These are phyloP conservation scores for Pichia gijzeniarum DNA, from an alignment of 805 yeast species.

Conservation along the genomic window DNA sequence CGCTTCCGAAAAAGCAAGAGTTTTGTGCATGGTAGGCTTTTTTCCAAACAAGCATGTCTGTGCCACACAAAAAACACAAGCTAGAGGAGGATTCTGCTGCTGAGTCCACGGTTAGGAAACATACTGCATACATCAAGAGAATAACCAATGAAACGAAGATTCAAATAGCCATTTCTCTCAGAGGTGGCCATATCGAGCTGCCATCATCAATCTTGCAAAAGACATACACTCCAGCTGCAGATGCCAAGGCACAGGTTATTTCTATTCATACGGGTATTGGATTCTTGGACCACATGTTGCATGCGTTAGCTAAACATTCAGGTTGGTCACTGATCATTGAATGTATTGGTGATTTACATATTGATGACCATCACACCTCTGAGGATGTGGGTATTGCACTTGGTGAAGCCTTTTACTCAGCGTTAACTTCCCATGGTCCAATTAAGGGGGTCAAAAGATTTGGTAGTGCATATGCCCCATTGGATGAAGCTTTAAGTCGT, in stretches of 20 bases:
- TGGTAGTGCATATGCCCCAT: constrained; percentile 90
- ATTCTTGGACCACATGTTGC: constrained; percentile 94
- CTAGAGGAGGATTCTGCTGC: constrained; percentile 10
- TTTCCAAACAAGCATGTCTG: constrained; percentile 1
- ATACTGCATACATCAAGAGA: constrained; percentile 49
- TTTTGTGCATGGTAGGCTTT: too few species aligned
- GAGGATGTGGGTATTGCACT: constrained; percentile 94
- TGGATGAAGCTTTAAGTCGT: constrained; percentile 91
- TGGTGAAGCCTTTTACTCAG: constrained; percentile 83
- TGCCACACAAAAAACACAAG: constrained; percentile 10
- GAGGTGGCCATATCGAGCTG: constrained; percentile 74
- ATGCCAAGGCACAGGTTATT: constrained; percentile 66
- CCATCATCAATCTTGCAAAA: constrained; percentile 49
- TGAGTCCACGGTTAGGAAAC: constrained; percentile 7
- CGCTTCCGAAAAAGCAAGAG: neutral
- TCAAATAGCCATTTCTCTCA: constrained; percentile 74
- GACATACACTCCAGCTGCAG: constrained; percentile 14
- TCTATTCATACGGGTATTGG: constrained; percentile 89
- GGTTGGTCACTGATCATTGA: constrained; percentile 92
- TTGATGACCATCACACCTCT: constrained; percentile 95
- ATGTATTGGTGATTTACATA: constrained; percentile 90
- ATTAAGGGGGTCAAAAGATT: constrained; percentile 89
- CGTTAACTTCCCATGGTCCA: constrained; percentile 56
- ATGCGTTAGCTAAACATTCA: constrained; percentile 92
- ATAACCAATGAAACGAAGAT: constrained; percentile 91